phyloP scores from a whole-genome alignment of 805 yeast species.

The Candida qinlingensis region DNA sequence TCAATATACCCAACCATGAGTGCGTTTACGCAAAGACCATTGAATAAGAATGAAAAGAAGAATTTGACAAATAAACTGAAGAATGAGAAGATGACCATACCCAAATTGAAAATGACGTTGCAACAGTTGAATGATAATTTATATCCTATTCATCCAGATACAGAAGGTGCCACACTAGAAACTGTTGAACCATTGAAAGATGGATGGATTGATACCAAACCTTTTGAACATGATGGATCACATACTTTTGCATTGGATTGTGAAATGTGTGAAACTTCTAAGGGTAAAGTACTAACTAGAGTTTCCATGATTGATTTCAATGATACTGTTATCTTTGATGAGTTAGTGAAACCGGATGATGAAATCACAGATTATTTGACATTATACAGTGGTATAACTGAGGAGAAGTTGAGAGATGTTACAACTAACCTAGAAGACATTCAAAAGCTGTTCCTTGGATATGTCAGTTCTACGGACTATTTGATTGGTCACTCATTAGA shows the following conservation, averaged over 20 bases:
- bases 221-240: slow-evolving; percentile 51
- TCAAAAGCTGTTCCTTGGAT: slow-evolving; percentile 46
- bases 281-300: slow-evolving; percentile 68
- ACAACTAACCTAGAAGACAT: slow-evolving; percentile 63
- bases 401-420: slow-evolving; percentile 54
- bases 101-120: slow-evolving; percentile 47
- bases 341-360: slow-evolving; percentile 71
- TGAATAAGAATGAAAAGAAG: slow-evolving; percentile 51
- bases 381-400: slow-evolving; percentile 80
- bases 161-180: slow-evolving; percentile 12
- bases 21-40: slow-evolving; percentile 51
- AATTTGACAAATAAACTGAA: slow-evolving; percentile 27
- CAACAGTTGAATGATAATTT: slow-evolving; percentile 44
- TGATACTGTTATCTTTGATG: slow-evolving; percentile 58
- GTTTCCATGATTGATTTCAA: slow-evolving; percentile 67
- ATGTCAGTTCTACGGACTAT: slow-evolving; percentile 53
- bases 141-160: slow-evolving; percentile 57
- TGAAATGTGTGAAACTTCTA: slow-evolving; percentile 75
- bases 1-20: slow-evolving; percentile 48
- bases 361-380: slow-evolving; percentile 80
- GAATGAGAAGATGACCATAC: slow-evolving; percentile 34
- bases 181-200: slow-evolving; percentile 11
- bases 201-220: slow-evolving; percentile 51
- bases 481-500: slow-evolving; percentile 89
- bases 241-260: slow-evolving; percentile 83